Evolutionary conservation across 2,329 filamentous ascomycete species (phyloP), one percentile per base, ranked within the genome.

Genomic region (Colletotrichum caudatum): DNA sequence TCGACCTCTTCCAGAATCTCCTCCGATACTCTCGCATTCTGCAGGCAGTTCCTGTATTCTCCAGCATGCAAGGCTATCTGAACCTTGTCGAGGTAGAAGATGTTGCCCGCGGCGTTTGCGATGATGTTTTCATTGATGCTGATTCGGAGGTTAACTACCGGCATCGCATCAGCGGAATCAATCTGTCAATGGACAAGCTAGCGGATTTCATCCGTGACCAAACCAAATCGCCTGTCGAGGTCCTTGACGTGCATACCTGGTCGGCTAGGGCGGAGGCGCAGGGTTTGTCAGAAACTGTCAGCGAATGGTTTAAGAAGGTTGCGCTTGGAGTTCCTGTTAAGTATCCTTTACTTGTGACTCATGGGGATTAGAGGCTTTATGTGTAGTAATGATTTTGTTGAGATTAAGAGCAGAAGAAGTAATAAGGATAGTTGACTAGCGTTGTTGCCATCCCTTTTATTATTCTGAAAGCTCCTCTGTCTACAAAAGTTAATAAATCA

Each of bases 251-350:
- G 5, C 11, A 54, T 29, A 16, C n/a, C 7, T 54, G 29, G 51
- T 18, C 29, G 8, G 14, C 26, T n/a, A 26, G n/a, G 29, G 51
- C 51, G 29, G 51, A 54, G 29, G 12, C 23, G 26, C 3, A 54
- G 16, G 51, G 23, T 29, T 8, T 54, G 51, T 26, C 51, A 16
- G 18, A 35, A 18, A 29, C 51, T 35, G 51, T 54, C 5, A 54
- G 26, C 18, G 51, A 54, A n/a, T 54, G 51, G 51, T 54, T 54
- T 16, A 54, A 54, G 18, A 54, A 54, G 18, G 51, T 35, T n/a
- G 29, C 51, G 8, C 29, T 29, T 54, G 51, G 51, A 12, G 29
- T 20, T 12, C 51, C 51, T 29, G 51, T 54, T 6, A 54, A n/a
- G 26, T 54, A 54, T 18, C 51, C 51, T 18, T 54, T 54, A 29